Percentiles rank a stretch among this genome's conserved stretches.
Evolutionary conservation across 176 grass and related monocot species (phyloP).

Genomic region (Alopecurus myosuroides): DNA sequence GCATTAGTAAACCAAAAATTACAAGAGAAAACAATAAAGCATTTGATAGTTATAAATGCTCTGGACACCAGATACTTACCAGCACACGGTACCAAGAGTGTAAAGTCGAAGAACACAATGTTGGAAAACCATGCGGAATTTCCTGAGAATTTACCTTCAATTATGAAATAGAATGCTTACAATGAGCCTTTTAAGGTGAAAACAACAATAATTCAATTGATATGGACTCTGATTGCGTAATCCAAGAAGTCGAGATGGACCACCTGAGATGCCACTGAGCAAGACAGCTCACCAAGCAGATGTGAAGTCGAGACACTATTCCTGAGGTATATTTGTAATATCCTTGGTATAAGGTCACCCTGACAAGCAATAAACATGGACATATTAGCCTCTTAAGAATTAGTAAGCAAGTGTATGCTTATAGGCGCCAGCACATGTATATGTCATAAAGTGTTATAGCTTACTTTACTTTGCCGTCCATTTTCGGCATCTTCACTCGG

Average conservation of each 20-base stretch:
- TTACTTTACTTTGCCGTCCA: constrained; percentile 67
- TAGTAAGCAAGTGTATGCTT: background rate
- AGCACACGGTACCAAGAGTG: constrained; percentile 74
- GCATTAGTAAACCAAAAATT: constrained; percentile 38
- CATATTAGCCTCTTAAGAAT: constrained; percentile 19
- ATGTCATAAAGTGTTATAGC: constrained; percentile 15
- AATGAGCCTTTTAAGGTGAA: constrained; percentile 6
- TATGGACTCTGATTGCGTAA: constrained; percentile 13
- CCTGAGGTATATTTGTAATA: constrained; percentile 78
- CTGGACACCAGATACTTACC: constrained; percentile 46
- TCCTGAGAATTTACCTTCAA: constrained; percentile 56
- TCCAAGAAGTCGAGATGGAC: constrained; percentile 17
- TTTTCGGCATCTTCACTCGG: constrained; percentile 51
- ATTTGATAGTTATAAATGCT: background rate
- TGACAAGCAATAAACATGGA: constrained; percentile 27
- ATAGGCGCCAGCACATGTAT: background rate
- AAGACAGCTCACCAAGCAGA: constrained; percentile 55
- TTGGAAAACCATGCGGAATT: constrained; percentile 32
- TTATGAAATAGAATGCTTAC: constrained; percentile 28
- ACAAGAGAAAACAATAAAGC: background rate
- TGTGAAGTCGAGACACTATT: constrained; percentile 69
- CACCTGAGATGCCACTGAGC: constrained; percentile 38
- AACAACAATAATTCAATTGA: background rate
- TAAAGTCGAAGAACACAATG: constrained; percentile 62
- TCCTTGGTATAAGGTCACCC: constrained; percentile 73